phyloP scores from a whole-genome alignment of 2,329 filamentous ascomycete genomes.

The Sporothrix sp. region DNA sequence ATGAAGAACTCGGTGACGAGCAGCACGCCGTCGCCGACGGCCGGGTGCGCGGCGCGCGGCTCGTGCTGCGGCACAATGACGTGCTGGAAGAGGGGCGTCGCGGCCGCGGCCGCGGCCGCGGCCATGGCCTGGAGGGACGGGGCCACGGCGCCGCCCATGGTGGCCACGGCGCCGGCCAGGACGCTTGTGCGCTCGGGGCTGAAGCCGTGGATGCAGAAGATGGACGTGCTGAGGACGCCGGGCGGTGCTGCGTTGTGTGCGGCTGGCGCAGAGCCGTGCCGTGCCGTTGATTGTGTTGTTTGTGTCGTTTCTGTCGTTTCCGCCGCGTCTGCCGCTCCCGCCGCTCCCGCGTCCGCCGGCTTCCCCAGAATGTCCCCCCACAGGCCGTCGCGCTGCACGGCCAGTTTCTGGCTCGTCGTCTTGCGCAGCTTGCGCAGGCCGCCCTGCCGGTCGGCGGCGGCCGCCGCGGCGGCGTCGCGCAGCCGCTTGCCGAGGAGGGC shows the following conservation, averaged over 20 bases:
- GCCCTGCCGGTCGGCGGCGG: slow-evolving; percentile 35
- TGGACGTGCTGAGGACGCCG: slow-evolving; percentile 39
- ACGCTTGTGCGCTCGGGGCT: slow-evolving; percentile 39
- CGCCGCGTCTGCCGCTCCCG: background rate
- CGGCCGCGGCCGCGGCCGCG: slow-evolving; percentile 21
- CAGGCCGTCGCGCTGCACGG: slow-evolving; percentile 68
- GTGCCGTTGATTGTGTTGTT: background rate
- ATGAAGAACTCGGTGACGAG: slow-evolving; percentile 86
- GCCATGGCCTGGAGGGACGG: slow-evolving; percentile 33
- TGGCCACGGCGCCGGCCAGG: slow-evolving; percentile 37
- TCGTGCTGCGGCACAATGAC: slow-evolving; percentile 46
- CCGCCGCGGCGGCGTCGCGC: slow-evolving; percentile 35
- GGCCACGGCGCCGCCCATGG: slow-evolving; percentile 37
- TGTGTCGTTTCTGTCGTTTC: background rate
- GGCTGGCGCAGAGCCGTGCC: too few species aligned
- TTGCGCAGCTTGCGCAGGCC: slow-evolving; percentile 75
- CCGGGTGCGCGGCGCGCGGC: slow-evolving; percentile 35
- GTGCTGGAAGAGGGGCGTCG: slow-evolving; percentile 32
- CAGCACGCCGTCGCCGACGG: slow-evolving; percentile 31
- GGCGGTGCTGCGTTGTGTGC: too few species aligned
- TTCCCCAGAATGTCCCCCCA: slow-evolving; percentile 78
- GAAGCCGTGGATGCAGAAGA: slow-evolving; percentile 54
- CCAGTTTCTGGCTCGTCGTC: slow-evolving; percentile 75
- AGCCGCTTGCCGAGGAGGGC: slow-evolving; percentile 47
- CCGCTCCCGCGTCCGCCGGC: background rate